A percentile compares a stretch with the other conserved stretches of the same genome.
phyloP scores from a whole-genome alignment of 2,329 filamentous ascomycete genomes.

The Trichothecium sympodiale region DNA sequence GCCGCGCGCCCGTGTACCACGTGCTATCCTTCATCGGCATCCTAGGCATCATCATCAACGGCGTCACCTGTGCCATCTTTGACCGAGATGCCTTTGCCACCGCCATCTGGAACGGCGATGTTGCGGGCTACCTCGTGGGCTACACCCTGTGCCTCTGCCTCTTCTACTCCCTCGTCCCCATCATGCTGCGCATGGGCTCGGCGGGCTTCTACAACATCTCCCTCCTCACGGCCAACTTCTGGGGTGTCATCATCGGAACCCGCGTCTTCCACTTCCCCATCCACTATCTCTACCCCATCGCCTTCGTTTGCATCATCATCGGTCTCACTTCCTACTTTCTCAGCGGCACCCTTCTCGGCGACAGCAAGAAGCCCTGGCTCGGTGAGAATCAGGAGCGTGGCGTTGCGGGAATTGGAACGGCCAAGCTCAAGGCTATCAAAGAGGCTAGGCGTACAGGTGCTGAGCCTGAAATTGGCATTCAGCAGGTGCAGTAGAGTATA shows the following conservation, averaged over 20 bases:
- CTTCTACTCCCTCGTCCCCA: slow-evolving; percentile 81
- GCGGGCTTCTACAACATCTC: slow-evolving; percentile 97
- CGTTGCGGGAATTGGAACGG: slow-evolving; percentile 71
- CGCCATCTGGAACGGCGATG: slow-evolving; percentile 52
- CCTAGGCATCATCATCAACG: slow-evolving; percentile 85
- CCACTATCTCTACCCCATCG: slow-evolving; percentile 89
- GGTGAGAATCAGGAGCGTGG: slow-evolving; percentile 77
- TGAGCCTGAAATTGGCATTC: slow-evolving; percentile 16
- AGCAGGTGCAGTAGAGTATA: too few species aligned
- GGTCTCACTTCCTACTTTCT: slow-evolving; percentile 84
- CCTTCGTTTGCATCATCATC: slow-evolving; percentile 83
- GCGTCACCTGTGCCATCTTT: slow-evolving; percentile 82
- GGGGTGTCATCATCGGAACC: slow-evolving; percentile 88
- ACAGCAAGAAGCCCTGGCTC: slow-evolving; percentile 91
- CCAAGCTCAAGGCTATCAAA: slow-evolving; percentile 63
- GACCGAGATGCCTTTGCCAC: slow-evolving; percentile 62
- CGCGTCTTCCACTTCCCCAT: slow-evolving; percentile 71
- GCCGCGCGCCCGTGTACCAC: slow-evolving; percentile 78
- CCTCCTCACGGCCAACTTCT: slow-evolving; percentile 89
- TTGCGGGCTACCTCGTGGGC: slow-evolving; percentile 76
- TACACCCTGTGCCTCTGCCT: slow-evolving; percentile 74
- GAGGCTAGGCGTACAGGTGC: slow-evolving; percentile 32
- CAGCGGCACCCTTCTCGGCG: slow-evolving; percentile 69
- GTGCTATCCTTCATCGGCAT: slow-evolving; percentile 85
- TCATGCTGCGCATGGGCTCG: slow-evolving; percentile 79